Evolutionary conservation across 2,329 filamentous ascomycete species (phyloP).

Genomic region (Claviceps arundinis): DNA sequence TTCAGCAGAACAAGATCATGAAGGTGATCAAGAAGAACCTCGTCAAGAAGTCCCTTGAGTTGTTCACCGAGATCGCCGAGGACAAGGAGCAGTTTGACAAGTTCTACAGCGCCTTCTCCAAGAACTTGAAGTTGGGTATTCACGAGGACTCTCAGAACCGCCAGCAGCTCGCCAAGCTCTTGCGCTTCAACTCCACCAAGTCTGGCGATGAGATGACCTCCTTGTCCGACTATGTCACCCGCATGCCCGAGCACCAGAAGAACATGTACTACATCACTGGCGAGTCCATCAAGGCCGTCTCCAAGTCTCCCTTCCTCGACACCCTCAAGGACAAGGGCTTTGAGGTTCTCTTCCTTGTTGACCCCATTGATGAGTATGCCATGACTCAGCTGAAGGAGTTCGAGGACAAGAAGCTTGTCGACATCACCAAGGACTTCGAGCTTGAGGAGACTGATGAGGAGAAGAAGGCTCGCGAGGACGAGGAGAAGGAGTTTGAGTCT

Average conservation of each 20-base stretch:
- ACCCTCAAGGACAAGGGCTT: conserved; percentile 98
- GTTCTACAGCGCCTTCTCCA: conserved; percentile 98
- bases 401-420: conserved; percentile 99
- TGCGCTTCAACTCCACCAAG: conserved; percentile 98
- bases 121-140: conserved; percentile 99
- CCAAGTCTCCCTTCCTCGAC: conserved; percentile 98
- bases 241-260: conserved; percentile 99
- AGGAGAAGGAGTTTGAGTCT: conserved; percentile 96
- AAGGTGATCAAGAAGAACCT: conserved; percentile 99
- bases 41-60: conserved; percentile 99
- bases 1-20: conserved; percentile 99
- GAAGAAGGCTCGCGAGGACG: conserved; percentile 87
- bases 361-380: conserved; percentile 98
- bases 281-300: conserved; percentile 96
- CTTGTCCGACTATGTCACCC: conserved; percentile 92
- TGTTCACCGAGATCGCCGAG: conserved; percentile 98
- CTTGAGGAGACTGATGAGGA: conserved; percentile 99
- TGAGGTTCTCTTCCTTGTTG: conserved; percentile 97
- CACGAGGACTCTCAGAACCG: conserved; percentile 99
- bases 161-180: conserved; percentile 81
- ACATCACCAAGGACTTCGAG: conserved; percentile 99
- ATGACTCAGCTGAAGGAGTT: conserved; percentile 99
- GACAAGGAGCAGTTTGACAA: conserved; percentile 99
- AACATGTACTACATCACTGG: conserved; percentile 99
- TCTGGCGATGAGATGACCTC: conserved; percentile 93